Evolutionary conservation across 2,329 filamentous ascomycete species (phyloP), one percentile per base, ranked within the genome.

Genomic region (Madurella mycetomatis): DNA sequence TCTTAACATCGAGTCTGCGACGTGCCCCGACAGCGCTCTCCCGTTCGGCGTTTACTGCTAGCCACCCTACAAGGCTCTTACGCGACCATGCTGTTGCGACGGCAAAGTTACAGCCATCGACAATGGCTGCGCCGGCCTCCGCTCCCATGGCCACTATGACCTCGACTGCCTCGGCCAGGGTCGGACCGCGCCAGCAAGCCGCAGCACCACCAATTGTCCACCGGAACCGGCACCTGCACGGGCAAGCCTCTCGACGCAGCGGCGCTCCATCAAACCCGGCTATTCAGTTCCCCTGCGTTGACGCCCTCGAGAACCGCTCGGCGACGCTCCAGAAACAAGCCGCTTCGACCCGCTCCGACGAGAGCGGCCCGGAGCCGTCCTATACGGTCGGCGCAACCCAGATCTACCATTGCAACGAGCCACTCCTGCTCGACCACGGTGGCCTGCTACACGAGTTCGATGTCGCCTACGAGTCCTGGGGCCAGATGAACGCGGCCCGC

Each of bases 401-500:
- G 60, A 80, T 76, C 31, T 96, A 88, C 72, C 85, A 85, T 67
- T 94, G 86, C 64, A 65, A 79, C 8, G 78, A 90, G 18, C 85
- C 91, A 0, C 75, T 97, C 15, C 76, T 92, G 2, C 83, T 97
- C 25, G 94, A 99, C 73, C 97, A 95, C 90, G 94, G 94, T 57
- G 94, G 94, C 50, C 82, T 92, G n/a, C 74, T 99, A 37, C 88
- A 87, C 15, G 85, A 91, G 63, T 97, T 95, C 67, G 83, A 91
- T 63, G 83, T 97, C 56, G 92, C 92, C 30, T 96, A 96, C 70
- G 92, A 97, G 72, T 87, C 90, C 0, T 97, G 92, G 92, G 92
- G 92, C 2, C 74, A 75, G 34, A 75, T 95, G 68, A 95, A 96
- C 66, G 73, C 78, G 16, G 85, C 91, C 71, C 87, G 82, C 70